Evolutionary conservation across 176 grass and related monocot species (phyloP).

Genomic region (barley (Hordeum vulgare)): MorexV3_pseudomolecules_assembly NC_058518.1:503556969-503557468

Average conservation of each 20-base stretch:
- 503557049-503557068: slow-evolving; percentile 22
- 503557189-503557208: background rate
- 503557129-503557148: background rate
- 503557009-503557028: slow-evolving; percentile 35
- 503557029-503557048: slow-evolving; percentile 44
- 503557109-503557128: slow-evolving; percentile 62
- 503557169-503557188: background rate
- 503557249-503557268: slow-evolving; percentile 97
- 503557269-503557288: slow-evolving; percentile 79
- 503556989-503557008: slow-evolving; percentile 29
- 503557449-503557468: slow-evolving; percentile 71
- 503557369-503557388: slow-evolving; percentile 88
- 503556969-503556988: slow-evolving; percentile 21
- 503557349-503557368: slow-evolving; percentile 69
- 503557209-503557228: slow-evolving; percentile 89
- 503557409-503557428: slow-evolving; percentile 80
- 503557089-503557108: slow-evolving; percentile 73
- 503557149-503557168: background rate
- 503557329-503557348: slow-evolving; percentile 77
- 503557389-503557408: slow-evolving; percentile 75
- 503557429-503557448: slow-evolving; percentile 79
- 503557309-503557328: slow-evolving; percentile 93
- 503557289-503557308: slow-evolving; percentile 78
- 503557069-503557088: slow-evolving; percentile 93
- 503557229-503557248: slow-evolving; percentile 95